These are phyloP conservation scores for Teratosphaeria gauchensis DNA, from an alignment of 2,329 filamentous ascomycete species.

Conservation along the genomic window DNA sequence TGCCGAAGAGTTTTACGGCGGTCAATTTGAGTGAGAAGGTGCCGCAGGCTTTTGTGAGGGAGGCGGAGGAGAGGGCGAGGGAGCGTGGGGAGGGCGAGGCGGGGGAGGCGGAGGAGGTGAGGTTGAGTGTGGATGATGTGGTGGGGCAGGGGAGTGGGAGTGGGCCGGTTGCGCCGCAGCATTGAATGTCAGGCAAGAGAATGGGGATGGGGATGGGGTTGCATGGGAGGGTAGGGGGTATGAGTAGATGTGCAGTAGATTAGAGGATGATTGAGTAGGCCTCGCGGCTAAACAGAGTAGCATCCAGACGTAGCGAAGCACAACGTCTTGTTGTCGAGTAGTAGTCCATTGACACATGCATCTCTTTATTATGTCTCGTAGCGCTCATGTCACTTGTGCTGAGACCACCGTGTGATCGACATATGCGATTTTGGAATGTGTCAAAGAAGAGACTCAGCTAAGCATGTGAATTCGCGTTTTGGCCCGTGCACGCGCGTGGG, in stretches of 20 bases:
- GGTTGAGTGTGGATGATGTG: slow-evolving; percentile 5
- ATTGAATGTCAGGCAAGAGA: slow-evolving; percentile 9
- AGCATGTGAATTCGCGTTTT: not conserved
- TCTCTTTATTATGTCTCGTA: too few relatives aligned
- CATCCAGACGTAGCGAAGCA: too few relatives aligned
- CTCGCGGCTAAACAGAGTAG: not conserved
- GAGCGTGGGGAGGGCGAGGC: slow-evolving; percentile 3
- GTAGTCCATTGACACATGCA: not conserved
- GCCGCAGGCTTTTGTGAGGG: slow-evolving; percentile 32
- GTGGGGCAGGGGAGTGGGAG: not conserved
- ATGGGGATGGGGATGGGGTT: too few relatives aligned
- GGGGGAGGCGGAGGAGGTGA: not conserved
- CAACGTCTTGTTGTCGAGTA: not conserved
- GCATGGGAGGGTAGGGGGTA: too few relatives aligned
- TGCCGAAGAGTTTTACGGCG: slow-evolving; percentile 42
- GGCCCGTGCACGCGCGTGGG: not conserved
- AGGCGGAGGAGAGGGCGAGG: slow-evolving; percentile 2
- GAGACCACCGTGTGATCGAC: too few relatives aligned
- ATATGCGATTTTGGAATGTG: too few relatives aligned
- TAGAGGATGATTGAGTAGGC: not conserved
- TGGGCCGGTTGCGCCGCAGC: slow-evolving; percentile 17
- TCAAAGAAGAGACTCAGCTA: too few relatives aligned
- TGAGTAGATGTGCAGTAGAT: not conserved
- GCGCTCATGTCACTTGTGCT: too few relatives aligned
- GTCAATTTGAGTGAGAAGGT: slow-evolving; percentile 42